phyloP scores from a whole-genome alignment of 352 stramenopile species.

The Detonula confervacea region DNA sequence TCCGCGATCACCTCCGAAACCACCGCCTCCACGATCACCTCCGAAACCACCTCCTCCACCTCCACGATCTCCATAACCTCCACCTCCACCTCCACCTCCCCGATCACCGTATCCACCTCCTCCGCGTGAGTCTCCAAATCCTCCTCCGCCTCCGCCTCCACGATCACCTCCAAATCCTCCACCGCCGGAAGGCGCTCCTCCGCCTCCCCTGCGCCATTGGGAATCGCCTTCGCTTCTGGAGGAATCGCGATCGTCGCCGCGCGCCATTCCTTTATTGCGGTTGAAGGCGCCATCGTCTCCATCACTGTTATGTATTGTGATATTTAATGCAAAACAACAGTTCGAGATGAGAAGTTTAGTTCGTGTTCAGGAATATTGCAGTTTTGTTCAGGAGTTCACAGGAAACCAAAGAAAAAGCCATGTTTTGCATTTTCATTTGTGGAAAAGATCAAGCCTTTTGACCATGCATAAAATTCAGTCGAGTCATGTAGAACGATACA shows the following conservation, averaged over 20 bases:
- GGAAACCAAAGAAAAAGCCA: too few species aligned
- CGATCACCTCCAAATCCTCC: conserved; percentile 21
- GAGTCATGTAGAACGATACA: too few species aligned
- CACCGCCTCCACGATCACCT: conserved; percentile 11
- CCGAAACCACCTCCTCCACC: conserved; percentile 23
- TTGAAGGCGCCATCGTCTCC: conserved; percentile 67
- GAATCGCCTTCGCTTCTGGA: conserved; percentile 41
- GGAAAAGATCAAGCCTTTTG: too few species aligned
- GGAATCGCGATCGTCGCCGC: conserved; percentile 11
- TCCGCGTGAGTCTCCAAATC: neutral
- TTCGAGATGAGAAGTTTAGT: too few species aligned
- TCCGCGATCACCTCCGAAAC: too few species aligned
- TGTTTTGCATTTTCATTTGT: too few species aligned
- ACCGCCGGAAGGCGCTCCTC: conserved; percentile 12
- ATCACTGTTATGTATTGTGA: conserved; percentile 34
- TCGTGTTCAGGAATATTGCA: too few species aligned
- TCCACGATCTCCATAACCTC: conserved; percentile 19
- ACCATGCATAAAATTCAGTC: too few species aligned
- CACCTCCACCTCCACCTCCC: neutral
- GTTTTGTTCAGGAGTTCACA: too few species aligned
- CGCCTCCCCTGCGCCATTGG: conserved; percentile 45
- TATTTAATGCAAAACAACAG: too few species aligned
- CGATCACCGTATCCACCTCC: conserved; percentile 12
- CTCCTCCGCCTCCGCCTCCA: conserved; percentile 14
- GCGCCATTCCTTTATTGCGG: too few species aligned